A percentile compares a stretch with the other conserved stretches of the same genome.
Conservation (phyloP, 2,329 filamentous ascomycete genomes). For the Lecanicillium sp. region DNA sequence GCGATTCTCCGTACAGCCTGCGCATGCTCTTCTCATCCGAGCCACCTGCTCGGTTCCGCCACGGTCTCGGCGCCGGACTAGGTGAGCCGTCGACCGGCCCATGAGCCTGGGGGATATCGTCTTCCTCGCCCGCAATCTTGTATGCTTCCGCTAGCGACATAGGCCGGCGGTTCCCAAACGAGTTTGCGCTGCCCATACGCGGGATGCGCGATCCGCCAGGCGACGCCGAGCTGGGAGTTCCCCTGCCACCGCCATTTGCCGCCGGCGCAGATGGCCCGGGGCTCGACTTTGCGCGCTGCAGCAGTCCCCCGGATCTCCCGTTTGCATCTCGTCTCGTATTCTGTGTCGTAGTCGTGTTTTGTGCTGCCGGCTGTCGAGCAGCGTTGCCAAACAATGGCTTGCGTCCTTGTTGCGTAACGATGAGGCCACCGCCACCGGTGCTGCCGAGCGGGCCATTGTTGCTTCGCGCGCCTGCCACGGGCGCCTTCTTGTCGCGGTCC, state of each 20-base stretch:
- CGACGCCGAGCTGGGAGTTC: constrained; percentile 11
- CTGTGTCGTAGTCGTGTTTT: constrained; percentile 13
- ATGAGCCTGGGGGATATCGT: constrained; percentile 12
- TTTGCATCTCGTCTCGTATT: too few relatives aligned
- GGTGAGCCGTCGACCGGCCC: constrained; percentile 35
- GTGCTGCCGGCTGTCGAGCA: not conserved
- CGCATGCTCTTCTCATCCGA: constrained; percentile 23
- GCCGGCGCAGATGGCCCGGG: constrained; percentile 6
- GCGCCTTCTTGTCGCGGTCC: too few relatives aligned
- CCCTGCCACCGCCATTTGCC: constrained; percentile 5
- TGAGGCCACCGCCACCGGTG: not conserved
- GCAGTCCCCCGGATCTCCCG: not conserved
- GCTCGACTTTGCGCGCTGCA: constrained; percentile 3
- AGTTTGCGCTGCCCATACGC: constrained; percentile 11
- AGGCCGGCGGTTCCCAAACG: constrained; percentile 15
- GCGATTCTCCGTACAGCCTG: constrained; percentile 18
- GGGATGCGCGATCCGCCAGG: constrained; percentile 27
- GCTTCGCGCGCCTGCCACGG: too few relatives aligned
- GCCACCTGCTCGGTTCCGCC: constrained; percentile 25
- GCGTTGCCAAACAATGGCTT: constrained; percentile 5
- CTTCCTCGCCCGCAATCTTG: constrained; percentile 22
- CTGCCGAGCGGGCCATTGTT: not conserved
- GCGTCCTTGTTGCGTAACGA: constrained; percentile 2
- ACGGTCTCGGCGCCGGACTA: constrained; percentile 41
- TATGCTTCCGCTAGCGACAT: constrained; percentile 37